Conservation (phyloP, 257 asterid species). For the Coffea eugenioides region DNA sequence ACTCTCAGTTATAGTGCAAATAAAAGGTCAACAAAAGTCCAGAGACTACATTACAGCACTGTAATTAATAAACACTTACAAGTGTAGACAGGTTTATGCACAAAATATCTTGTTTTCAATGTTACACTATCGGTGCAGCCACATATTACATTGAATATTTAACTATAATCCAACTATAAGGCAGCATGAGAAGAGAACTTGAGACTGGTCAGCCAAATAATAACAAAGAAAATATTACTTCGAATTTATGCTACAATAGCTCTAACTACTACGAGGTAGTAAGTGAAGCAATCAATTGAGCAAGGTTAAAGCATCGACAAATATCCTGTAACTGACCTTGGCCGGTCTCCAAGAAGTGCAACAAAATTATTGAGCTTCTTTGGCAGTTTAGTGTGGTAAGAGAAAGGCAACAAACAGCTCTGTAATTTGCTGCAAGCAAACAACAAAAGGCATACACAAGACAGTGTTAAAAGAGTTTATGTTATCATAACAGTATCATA, state of each 20-base stretch:
- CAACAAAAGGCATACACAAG: constrained; percentile 16
- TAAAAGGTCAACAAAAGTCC: neutral
- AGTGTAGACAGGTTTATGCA: neutral
- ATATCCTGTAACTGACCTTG: constrained; percentile 44
- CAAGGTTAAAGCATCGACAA: neutral
- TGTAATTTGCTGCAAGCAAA: constrained; percentile 72
- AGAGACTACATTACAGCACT: neutral
- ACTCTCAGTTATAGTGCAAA: neutral
- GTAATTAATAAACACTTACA: neutral
- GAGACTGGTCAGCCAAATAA: neutral
- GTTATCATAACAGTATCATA: neutral
- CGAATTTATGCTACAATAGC: neutral
- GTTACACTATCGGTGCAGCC: too few relatives aligned
- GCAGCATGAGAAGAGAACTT: neutral
- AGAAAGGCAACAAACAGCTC: constrained; percentile 85
- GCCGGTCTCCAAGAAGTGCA: constrained; percentile 66
- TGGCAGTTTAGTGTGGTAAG: constrained; percentile 72
- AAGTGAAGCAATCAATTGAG: neutral
- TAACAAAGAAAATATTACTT: neutral
- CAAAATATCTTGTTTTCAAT: neutral
- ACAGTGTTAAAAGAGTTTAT: neutral
- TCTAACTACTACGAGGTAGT: neutral
- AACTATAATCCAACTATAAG: neutral
- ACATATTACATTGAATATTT: neutral
- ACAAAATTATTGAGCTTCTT: constrained; percentile 73